Evolutionary conservation across 352 stramenopile species (phyloP).

Genomic region (Phytophthora tubulina): DNA sequence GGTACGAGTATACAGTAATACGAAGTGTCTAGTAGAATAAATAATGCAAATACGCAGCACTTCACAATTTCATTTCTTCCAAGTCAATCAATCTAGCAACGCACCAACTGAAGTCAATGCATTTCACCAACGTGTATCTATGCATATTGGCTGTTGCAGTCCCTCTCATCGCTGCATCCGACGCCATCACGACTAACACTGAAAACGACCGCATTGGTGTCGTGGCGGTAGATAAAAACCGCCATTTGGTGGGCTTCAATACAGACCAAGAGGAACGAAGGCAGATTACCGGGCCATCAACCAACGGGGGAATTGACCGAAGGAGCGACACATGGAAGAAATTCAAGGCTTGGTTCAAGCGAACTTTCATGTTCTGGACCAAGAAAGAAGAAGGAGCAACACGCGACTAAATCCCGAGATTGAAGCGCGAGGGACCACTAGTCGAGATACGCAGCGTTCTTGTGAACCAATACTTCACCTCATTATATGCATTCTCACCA

Average conservation of each 20-base stretch:
- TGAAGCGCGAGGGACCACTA: too few species aligned
- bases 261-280: not conserved
- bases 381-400: not conserved
- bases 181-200: not conserved
- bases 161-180: not conserved
- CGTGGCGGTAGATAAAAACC: not conserved
- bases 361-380: not conserved
- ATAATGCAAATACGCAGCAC: too few species aligned
- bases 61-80: too few species aligned
- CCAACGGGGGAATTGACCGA: not conserved
- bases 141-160: not conserved
- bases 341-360: constrained; percentile 8
- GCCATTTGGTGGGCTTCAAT: not conserved
- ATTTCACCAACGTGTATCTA: not conserved
- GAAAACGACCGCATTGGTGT: not conserved
- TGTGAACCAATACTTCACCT: too few species aligned
- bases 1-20: too few species aligned
- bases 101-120: not conserved
- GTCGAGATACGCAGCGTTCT: too few species aligned
- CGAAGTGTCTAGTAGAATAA: too few species aligned
- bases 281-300: not conserved
- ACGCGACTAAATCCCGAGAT: too few species aligned
- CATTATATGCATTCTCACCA: too few species aligned
- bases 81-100: too few species aligned
- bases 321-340: not conserved